Conservation (phyloP, 2,329 filamentous ascomycete genomes). For the Microcyclosporella mali region DNA sequence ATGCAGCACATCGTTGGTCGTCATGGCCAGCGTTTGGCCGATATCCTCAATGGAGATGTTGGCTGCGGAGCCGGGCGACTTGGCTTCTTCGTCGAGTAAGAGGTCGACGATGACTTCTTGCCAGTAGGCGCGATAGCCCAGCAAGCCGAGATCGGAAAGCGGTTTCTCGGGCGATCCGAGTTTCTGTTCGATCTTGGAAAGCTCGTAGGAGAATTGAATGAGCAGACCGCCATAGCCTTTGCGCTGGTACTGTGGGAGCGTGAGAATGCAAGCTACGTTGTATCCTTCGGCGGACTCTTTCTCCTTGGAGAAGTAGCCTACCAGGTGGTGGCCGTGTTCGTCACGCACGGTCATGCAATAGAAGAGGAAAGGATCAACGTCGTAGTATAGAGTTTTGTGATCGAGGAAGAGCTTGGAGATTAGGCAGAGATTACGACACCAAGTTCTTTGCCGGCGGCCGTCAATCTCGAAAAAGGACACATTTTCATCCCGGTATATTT, state of each 20-base stretch:
- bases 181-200: conserved; percentile 91
- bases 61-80: conserved; percentile 44
- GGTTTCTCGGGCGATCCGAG: conserved; percentile 95
- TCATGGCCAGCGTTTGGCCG: conserved; percentile 78
- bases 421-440: conserved; percentile 92
- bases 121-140: conserved; percentile 97
- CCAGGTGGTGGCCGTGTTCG: conserved; percentile 84
- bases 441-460: conserved; percentile 85
- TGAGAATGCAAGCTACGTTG: conserved; percentile 97
- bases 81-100: conserved; percentile 60
- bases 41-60: conserved; percentile 82
- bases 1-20: conserved; percentile 92
- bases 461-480: conserved; percentile 98
- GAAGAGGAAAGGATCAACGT: conserved; percentile 98
- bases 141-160: conserved; percentile 81
- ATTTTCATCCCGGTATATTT: conserved; percentile 92
- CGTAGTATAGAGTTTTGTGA: conserved; percentile 97
- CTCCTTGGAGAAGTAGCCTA: conserved; percentile 99
- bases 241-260: conserved; percentile 89
- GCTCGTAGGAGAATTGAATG: conserved; percentile 96
- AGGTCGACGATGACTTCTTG: conserved; percentile 88
- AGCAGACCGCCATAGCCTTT: conserved; percentile 89
- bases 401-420: conserved; percentile 94
- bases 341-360: conserved; percentile 93
- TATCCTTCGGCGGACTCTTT: conserved; percentile 96